phyloP scores from a whole-genome alignment of 257 asterid species.

The Rhazya stricta region DNA sequence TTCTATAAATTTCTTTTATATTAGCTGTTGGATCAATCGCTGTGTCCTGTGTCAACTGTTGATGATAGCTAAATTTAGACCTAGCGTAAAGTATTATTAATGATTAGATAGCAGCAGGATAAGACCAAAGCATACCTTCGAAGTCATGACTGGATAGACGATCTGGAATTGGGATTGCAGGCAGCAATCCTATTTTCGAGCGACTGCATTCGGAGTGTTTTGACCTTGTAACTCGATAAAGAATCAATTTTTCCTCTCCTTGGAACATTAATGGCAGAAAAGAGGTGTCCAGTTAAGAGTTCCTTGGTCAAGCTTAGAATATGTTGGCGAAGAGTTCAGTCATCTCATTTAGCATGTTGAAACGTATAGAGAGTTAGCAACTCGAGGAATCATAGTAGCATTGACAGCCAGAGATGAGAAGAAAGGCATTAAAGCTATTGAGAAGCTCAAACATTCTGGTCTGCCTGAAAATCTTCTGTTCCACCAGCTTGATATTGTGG shows the following conservation, averaged over 20 bases:
- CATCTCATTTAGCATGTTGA: slow-evolving; percentile 5
- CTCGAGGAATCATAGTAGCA: slow-evolving; percentile 32
- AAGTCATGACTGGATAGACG: too few relatives aligned
- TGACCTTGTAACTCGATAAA: too few relatives aligned
- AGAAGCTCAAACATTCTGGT: slow-evolving; percentile 28
- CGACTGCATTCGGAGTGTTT: too few relatives aligned
- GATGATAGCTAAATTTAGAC: too few relatives aligned
- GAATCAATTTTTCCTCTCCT: not conserved
- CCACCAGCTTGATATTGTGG: slow-evolving; percentile 53
- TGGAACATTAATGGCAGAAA: not conserved
- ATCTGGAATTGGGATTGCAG: too few relatives aligned
- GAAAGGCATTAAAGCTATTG: slow-evolving; percentile 49
- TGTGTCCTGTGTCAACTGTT: too few relatives aligned
- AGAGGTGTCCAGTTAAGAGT: not conserved
- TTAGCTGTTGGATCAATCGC: too few relatives aligned
- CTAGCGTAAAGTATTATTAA: too few relatives aligned
- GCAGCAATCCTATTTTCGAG: too few relatives aligned
- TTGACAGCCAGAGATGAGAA: slow-evolving; percentile 49
- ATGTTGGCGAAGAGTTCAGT: not conserved
- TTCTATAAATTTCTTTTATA: too few relatives aligned
- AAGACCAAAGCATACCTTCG: too few relatives aligned
- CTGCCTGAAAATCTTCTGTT: slow-evolving; percentile 27
- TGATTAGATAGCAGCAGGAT: too few relatives aligned
- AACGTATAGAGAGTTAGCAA: slow-evolving; percentile 23
- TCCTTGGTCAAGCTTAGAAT: not conserved